Conservation (phyloP, 306 rosid species). For the Elaeagnus macrophylla region DNA sequence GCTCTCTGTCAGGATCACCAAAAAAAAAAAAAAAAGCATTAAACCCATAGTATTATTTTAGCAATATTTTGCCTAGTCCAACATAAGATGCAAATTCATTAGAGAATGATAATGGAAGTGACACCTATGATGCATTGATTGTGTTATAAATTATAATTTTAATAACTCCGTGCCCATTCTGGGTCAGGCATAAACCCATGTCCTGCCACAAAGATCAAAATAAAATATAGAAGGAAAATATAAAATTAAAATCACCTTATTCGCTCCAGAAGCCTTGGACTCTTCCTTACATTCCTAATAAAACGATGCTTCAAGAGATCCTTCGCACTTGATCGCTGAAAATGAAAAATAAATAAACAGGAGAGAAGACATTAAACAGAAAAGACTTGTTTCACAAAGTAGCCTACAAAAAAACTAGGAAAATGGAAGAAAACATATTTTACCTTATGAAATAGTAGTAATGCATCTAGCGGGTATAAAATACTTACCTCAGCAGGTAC, state of each 20-base stretch:
- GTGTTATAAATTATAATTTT: background rate
- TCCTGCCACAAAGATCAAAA: background rate
- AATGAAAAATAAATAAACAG: slow-evolving; percentile 17
- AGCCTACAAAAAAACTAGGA: no score
- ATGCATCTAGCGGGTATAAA: slow-evolving; percentile 4
- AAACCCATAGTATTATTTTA: slow-evolving; percentile 18
- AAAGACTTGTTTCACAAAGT: background rate
- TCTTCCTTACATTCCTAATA: slow-evolving; percentile 80
- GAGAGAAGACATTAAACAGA: background rate
- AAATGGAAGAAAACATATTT: no score
- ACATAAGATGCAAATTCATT: slow-evolving; percentile 6
- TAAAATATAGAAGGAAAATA: background rate
- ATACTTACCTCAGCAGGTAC: slow-evolving; percentile 83
- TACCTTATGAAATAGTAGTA: background rate
- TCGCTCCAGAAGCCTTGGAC: slow-evolving; percentile 84
- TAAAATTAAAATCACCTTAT: slow-evolving; percentile 48
- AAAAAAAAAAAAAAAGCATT: slow-evolving; percentile 22
- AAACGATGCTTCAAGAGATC: slow-evolving; percentile 91
- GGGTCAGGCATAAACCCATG: slow-evolving; percentile 8
- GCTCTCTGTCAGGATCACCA: slow-evolving; percentile 57
- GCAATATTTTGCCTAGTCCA: slow-evolving; percentile 12
- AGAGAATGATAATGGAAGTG: slow-evolving; percentile 9
- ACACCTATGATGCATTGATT: slow-evolving; percentile 8
- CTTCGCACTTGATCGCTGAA: slow-evolving; percentile 94
- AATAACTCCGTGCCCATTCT: background rate